Evolutionary conservation across 208 protist species (phyloP).

Genomic region (Leishmania braziliensis): DNA sequence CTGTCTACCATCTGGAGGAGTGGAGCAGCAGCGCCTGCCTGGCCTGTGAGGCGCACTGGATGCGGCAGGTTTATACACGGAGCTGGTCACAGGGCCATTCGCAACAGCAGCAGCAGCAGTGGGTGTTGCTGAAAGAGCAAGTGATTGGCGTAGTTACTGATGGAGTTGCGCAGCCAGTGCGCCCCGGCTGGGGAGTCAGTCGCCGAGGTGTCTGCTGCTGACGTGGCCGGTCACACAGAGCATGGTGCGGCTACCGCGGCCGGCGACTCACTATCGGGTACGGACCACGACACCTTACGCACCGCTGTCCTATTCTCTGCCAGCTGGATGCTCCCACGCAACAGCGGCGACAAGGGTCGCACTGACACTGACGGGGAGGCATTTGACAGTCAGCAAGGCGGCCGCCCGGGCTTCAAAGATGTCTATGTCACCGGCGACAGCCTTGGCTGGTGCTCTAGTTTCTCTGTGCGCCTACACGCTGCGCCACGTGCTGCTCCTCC

Average conservation of each 20-base stretch:
- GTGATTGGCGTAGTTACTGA: conserved; percentile 59
- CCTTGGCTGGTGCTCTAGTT: conserved; percentile 75
- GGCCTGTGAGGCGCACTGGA: conserved; percentile 34
- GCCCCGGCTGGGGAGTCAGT: background rate
- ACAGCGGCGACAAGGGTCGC: background rate
- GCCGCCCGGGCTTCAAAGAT: conserved; percentile 22
- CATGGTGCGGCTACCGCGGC: background rate
- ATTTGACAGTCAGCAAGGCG: background rate
- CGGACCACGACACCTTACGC: background rate
- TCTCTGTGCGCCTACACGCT: conserved; percentile 80
- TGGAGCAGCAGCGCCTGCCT: conserved; percentile 61
- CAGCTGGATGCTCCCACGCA: conserved; percentile 6
- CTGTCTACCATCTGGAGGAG: conserved; percentile 37
- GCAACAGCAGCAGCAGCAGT: conserved; percentile 16
- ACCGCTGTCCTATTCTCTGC: conserved; percentile 17
- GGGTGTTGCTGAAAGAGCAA: conserved; percentile 67
- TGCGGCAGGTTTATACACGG: background rate
- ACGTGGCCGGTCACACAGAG: background rate
- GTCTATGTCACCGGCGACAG: conserved; percentile 85
- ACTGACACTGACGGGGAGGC: background rate
- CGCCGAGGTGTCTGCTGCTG: background rate
- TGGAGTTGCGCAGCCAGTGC: conserved; percentile 34
- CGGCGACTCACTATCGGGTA: background rate
- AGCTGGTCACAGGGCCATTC: background rate
- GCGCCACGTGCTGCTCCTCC: conserved; percentile 49